Base-by-base conservation (phyloP, 1,139 yeast genomes). In the Casaregolazyma lundiana region DNA sequence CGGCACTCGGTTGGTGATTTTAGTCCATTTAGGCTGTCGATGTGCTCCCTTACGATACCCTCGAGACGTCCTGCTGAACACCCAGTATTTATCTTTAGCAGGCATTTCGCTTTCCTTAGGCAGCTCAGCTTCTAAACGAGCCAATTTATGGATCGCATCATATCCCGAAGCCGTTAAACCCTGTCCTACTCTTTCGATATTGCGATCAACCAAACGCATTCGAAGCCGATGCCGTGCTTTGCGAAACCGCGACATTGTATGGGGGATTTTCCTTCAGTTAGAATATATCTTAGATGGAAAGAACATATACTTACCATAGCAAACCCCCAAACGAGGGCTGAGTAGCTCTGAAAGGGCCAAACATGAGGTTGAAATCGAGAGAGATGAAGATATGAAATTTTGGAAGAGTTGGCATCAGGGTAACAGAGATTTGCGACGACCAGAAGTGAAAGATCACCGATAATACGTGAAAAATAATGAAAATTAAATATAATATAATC, bases 31-130 rank as follows among this genome's bases (percentile, higher is more conserved):
- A 17, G 95, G 95, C 40, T 57, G 58, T 35, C 62, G 54, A 64
- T 92, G 97, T 21, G 86, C 80, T 54, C 94, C 81, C 70, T 89
- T 92, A 70, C 98, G 79, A 68, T 90, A 92, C 24, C 82, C 82
- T 60, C 75, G 78, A 9, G 81, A 76, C 59, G 81, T 80, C 66
- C 78, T 84, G 68, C 80, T 81, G 68, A 87, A 92, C 0, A 90
- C 83, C 45, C 95, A 82, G 68, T 92, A 92, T 67, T 92, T 92
- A 69, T 92, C 95, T 56, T 70, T 73, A 2, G 95, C 72, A 0
- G 68, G 61, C 97, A 92, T 88, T 52, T 88, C 89, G 37, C 68
- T 58, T 61, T 89, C 96, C 62, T 80, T 84, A 36, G 97, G 97
- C 59, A 84, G 75, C 32, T 75, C 60, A 4, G 66, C 69, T 59